Evolutionary conservation across 78 protist species (phyloP).

Genomic region (Dictyostelium brefeldianum): DNA sequence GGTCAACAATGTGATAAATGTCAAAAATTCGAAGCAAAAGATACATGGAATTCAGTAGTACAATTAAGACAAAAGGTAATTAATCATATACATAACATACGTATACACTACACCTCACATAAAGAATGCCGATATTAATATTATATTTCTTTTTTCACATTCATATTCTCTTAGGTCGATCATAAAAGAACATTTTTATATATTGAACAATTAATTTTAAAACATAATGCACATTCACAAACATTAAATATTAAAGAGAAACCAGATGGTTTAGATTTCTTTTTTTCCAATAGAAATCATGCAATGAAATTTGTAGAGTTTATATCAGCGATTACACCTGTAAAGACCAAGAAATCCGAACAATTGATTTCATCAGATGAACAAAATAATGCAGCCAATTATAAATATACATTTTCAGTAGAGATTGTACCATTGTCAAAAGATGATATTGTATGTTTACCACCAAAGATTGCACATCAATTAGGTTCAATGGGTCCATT

Average conservation of each 20-base stretch:
- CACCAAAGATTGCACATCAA: conserved; percentile 70
- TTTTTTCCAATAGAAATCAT: conserved; percentile 87
- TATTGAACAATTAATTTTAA: conserved; percentile 98
- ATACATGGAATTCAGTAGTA: conserved; percentile 96
- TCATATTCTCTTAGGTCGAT: conserved; percentile 24
- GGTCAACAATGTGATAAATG: conserved; percentile 95
- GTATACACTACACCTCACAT: too few species aligned
- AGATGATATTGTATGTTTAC: conserved; percentile 97
- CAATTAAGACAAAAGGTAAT: conserved; percentile 98
- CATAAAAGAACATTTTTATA: conserved; percentile 98
- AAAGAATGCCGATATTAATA: neutral
- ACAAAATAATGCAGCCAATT: conserved; percentile 91
- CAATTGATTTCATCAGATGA: conserved; percentile 94
- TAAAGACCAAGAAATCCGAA: conserved; percentile 77
- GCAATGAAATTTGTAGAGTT: conserved; percentile 94
- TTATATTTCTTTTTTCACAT: neutral
- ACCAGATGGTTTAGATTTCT: conserved; percentile 98
- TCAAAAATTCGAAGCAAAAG: conserved; percentile 92
- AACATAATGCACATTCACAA: conserved; percentile 93
- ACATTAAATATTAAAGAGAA: conserved; percentile 85
- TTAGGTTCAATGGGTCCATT: conserved; percentile 91
- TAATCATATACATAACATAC: too few species aligned
- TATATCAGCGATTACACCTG: conserved; percentile 89
- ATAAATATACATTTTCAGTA: conserved; percentile 92
- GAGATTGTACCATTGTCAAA: conserved; percentile 98